Evolutionary conservation across 257 asterid genomes (phyloP).

Genomic region (Mentha longifolia): DNA sequence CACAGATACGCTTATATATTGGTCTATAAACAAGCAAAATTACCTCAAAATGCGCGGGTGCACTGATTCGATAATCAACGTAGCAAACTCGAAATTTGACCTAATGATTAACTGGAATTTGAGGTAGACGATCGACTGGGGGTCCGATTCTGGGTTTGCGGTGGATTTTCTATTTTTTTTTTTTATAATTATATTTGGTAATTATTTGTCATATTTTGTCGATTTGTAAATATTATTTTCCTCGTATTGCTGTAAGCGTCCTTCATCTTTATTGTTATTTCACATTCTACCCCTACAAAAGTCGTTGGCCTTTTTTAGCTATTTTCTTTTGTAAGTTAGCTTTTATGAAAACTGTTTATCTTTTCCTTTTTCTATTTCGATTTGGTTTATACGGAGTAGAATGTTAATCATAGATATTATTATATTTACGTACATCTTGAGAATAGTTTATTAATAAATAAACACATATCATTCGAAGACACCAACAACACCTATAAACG

Average conservation of each 20-base stretch:
- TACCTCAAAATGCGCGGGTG: conserved; percentile 27
- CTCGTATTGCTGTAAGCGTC: conserved; percentile 13
- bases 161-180: conserved; percentile 35
- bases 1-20: neutral
- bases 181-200: neutral
- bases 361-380: too few relatives aligned
- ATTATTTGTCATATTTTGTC: conserved; percentile 28
- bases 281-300: conserved; percentile 17
- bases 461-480: too few relatives aligned
- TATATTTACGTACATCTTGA: too few relatives aligned
- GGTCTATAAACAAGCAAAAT: conserved; percentile 22
- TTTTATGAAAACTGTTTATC: too few relatives aligned
- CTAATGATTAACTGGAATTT: conserved; percentile 31
- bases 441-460: too few relatives aligned
- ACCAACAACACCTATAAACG: neutral
- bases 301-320: conserved; percentile 4
- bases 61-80: conserved; percentile 40
- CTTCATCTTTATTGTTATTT: conserved; percentile 21
- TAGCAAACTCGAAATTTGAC: conserved; percentile 20
- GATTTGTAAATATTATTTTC: neutral
- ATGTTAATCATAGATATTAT: too few relatives aligned
- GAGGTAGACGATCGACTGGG: conserved; percentile 39
- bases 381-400: too few relatives aligned
- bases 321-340: neutral
- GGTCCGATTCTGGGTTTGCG: conserved; percentile 36